phyloP scores from a whole-genome alignment of 306 rosid genomes.

The Cucurbita pepo region DNA sequence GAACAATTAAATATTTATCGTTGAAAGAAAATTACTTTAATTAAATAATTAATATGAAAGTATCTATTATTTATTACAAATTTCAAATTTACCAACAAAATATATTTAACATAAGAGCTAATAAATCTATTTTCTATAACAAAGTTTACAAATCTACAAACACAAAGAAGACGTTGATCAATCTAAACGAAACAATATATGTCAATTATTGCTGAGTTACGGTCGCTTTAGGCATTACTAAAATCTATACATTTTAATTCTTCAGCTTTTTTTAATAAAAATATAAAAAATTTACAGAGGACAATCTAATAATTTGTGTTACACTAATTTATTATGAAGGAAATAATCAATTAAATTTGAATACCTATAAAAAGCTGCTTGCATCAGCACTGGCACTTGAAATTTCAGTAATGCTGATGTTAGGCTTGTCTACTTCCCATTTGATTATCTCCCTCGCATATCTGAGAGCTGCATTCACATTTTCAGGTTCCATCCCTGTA shows the following conservation, averaged over 20 bases:
- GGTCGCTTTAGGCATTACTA: background rate
- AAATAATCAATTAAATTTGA: background rate
- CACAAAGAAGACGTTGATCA: too few species aligned
- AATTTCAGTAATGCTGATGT: constrained; percentile 11
- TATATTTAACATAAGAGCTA: too few species aligned
- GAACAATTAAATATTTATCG: too few species aligned
- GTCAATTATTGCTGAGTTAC: too few species aligned
- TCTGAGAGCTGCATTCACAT: constrained; percentile 53
- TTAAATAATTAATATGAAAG: too few species aligned
- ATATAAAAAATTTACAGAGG: background rate
- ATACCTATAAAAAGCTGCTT: constrained; percentile 18
- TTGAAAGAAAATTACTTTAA: too few species aligned
- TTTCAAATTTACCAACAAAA: too few species aligned
- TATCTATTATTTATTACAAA: too few species aligned
- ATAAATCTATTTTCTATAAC: too few species aligned
- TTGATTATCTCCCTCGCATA: constrained; percentile 50
- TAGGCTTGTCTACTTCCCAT: constrained; percentile 30
- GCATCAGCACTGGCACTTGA: constrained; percentile 30
- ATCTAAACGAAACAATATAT: too few species aligned
- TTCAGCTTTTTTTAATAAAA: background rate
- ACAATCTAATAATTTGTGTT: background rate
- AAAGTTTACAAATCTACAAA: too few species aligned
- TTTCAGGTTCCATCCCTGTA: constrained; percentile 41
- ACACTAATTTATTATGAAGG: background rate
- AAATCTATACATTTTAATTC: background rate